Base-by-base conservation (phyloP, 1,284 basidiomycete species). In the Ceratobasidium sp. region DNA sequence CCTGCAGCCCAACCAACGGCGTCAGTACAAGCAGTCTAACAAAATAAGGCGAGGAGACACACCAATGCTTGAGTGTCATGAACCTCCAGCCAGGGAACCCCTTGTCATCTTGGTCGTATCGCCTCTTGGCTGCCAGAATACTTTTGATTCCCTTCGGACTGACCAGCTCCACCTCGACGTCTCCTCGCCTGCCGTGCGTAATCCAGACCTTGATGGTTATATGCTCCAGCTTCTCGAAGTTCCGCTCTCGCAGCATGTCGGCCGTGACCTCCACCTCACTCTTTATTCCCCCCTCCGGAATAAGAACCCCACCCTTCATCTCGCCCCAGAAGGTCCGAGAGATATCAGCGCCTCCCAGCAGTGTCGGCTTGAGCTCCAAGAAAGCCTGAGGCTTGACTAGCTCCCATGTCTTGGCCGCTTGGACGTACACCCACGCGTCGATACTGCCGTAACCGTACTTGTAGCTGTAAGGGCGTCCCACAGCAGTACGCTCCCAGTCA, bases 21-120 rank as follows among this genome's bases (percentile, higher is more conserved):
- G 28, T 28, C 13, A 30, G 38, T 11, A 21, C 5, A 16, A 43
- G 23, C 43, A 26, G 26, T 47, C 52, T 81, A n/a, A 81, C 70
- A 44, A 62, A 55, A 35, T 13, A 49, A 69, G 44, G 18, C 18
- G 38, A 62, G 38, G 21, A 38, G 13, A 82, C 89, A 79, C 74
- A 95, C 98, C 98, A 99, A 81, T 99, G 98, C 82, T 99, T 99
- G 72, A 99, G 89, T 28, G 91, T 89, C 96, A 98, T 99, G 80
- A 99, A 99, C 23, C 89, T 92, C 98, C 98, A 99, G 0, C 95
- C 96, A 30, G 89, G 89, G 81, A 88, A 98, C 5, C 98, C 98
- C 11, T 85, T 86, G 3, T 79, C 80, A 14, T 88, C 91, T 57
- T 83, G 81, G 80, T 99, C 98, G 47, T 85, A 87, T 41, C 85